phyloP scores from a whole-genome alignment of 2,329 filamentous ascomycete genomes.

The Fusarium brevicatenulatum region DNA sequence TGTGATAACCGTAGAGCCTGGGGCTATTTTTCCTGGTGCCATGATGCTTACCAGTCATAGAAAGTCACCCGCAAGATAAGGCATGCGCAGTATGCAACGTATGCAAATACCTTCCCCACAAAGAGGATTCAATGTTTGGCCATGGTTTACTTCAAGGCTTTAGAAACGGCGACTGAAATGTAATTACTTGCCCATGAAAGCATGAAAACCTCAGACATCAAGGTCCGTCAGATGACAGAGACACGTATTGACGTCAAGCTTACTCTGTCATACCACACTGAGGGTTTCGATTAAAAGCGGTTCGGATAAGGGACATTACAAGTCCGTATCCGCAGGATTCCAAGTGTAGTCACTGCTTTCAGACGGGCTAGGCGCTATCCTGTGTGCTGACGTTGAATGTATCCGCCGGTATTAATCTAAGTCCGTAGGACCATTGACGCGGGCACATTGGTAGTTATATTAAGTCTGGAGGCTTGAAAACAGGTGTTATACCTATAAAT shows the following conservation, averaged over 20 bases:
- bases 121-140: neutral
- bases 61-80: neutral
- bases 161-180: neutral
- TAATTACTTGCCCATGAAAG: neutral
- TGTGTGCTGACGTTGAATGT: fast-evolving
- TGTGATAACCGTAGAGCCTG: neutral
- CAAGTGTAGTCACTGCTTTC: fast-evolving
- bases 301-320: neutral
- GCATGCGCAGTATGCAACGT: neutral
- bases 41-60: neutral
- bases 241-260: fast-evolving
- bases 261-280: fast-evolving
- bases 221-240: fast-evolving
- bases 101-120: neutral
- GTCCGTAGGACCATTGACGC: neutral
- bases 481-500: fast-evolving
- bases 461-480: neutral
- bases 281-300: fast-evolving
- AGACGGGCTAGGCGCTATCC: fast-evolving
- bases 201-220: neutral
- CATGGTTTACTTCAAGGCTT: neutral
- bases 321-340: neutral
- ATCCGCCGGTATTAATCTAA: neutral
- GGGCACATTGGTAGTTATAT: fast-evolving
- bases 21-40: fast-evolving